A percentile compares a stretch with the other conserved stretches of the same genome.
Conservation (phyloP, 176 grass and related monocot genomes). For the Oryza nivara region DNA sequence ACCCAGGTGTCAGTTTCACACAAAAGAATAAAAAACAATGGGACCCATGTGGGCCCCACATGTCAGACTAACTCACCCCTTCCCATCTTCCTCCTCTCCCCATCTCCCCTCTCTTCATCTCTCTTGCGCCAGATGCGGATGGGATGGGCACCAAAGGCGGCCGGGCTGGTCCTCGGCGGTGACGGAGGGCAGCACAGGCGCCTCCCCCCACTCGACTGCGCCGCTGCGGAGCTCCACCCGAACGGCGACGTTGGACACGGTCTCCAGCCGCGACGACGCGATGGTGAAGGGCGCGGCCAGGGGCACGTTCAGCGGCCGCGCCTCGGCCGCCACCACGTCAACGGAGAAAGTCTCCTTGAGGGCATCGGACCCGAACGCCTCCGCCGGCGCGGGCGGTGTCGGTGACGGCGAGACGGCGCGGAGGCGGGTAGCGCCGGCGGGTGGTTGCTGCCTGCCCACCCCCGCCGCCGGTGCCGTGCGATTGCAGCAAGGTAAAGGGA, state of each 20-base stretch:
- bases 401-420: constrained; percentile 45
- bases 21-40: too few relatives aligned
- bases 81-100: too few relatives aligned
- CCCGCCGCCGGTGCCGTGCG: too few relatives aligned
- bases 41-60: too few relatives aligned
- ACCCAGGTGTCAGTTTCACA: too few relatives aligned
- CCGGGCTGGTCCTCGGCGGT: constrained; percentile 80
- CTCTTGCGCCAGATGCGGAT: too few relatives aligned
- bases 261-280: constrained; percentile 72
- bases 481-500: too few relatives aligned
- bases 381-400: constrained; percentile 27
- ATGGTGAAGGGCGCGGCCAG: constrained; percentile 90
- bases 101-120: too few relatives aligned
- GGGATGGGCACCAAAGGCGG: too few relatives aligned
- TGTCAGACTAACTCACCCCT: too few relatives aligned
- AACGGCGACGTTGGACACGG: constrained; percentile 76
- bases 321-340: constrained; percentile 72
- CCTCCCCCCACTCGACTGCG: constrained; percentile 86
- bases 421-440: neutral
- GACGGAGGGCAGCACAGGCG: constrained; percentile 82
- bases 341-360: constrained; percentile 85
- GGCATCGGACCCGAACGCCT: constrained; percentile 64
- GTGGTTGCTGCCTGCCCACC: too few relatives aligned
- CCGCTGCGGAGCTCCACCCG: constrained; percentile 81
- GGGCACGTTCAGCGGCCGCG: constrained; percentile 72